Conservation (phyloP, 2,329 filamentous ascomycete species). For the Penicillium sclerotigenum region DNA sequence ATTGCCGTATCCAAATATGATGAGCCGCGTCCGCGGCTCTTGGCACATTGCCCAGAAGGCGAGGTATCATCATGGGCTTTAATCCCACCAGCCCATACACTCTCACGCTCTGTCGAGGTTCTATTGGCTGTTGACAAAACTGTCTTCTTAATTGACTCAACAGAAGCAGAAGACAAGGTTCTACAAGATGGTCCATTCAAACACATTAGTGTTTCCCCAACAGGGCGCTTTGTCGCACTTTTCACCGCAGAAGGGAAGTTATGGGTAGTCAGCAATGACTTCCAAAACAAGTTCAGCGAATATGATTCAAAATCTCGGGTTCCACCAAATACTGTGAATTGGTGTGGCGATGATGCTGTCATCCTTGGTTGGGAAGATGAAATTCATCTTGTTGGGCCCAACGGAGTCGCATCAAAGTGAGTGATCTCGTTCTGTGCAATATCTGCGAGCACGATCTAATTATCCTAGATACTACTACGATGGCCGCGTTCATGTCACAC, state of each 20-base stretch:
- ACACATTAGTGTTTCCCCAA: constrained; percentile 86
- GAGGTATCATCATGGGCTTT: constrained; percentile 84
- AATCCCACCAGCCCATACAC: constrained; percentile 79
- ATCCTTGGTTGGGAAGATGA: constrained; percentile 97
- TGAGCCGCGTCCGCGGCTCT: constrained; percentile 80
- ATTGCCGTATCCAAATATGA: constrained; percentile 85
- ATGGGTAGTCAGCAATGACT: constrained; percentile 93
- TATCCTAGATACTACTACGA: constrained; percentile 77
- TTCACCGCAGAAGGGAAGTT: constrained; percentile 82
- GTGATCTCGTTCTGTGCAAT: constrained; percentile 2
- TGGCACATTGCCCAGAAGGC: constrained; percentile 73
- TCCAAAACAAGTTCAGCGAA: constrained; percentile 86
- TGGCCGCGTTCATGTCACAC: constrained; percentile 80
- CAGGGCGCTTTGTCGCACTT: constrained; percentile 81
- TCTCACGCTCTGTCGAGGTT: constrained; percentile 90
- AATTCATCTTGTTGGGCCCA: constrained; percentile 86
- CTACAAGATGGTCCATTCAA: constrained; percentile 90
- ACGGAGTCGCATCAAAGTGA: constrained; percentile 65
- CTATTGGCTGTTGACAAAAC: constrained; percentile 81
- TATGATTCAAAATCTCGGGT: constrained; percentile 86
- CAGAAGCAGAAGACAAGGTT: constrained; percentile 85
- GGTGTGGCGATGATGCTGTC: constrained; percentile 94
- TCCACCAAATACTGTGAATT: constrained; percentile 80
- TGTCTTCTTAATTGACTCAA: constrained; percentile 80
- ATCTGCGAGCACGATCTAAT: constrained; percentile 14